Percentiles rank a stretch among this genome's conserved stretches.
phyloP scores from a whole-genome alignment of 1,284 basidiomycete species.

The Baeospora myosura region DNA sequence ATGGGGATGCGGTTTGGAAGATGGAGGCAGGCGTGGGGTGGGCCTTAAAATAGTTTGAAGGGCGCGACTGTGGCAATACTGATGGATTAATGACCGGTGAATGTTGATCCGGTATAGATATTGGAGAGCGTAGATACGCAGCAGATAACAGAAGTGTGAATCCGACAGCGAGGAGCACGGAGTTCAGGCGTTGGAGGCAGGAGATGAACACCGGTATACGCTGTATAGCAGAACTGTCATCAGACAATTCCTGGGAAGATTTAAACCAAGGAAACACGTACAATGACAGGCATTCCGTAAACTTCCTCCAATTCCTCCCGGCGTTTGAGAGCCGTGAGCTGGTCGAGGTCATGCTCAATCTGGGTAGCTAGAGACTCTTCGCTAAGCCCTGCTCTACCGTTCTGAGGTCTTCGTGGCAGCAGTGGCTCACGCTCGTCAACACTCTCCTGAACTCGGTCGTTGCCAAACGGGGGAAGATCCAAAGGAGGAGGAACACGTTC shows the following conservation, averaged over 20 bases:
- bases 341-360: slow-evolving; percentile 57
- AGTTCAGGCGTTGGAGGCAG: slow-evolving; percentile 65
- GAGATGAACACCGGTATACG: slow-evolving; percentile 69
- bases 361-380: slow-evolving; percentile 27
- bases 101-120: slow-evolving; percentile 16
- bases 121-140: slow-evolving; percentile 39
- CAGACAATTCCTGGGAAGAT: slow-evolving; percentile 1
- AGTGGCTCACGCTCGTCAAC: slow-evolving; percentile 10
- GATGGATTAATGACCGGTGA: no score
- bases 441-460: no score
- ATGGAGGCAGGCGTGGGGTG: no score
- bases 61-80: no score
- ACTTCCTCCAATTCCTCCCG: slow-evolving; percentile 69
- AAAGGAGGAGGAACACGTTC: not conserved
- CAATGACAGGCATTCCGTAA: slow-evolving; percentile 67
- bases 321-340: slow-evolving; percentile 50
- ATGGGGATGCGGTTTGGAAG: not conserved
- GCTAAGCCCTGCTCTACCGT: not conserved
- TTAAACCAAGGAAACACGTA: slow-evolving; percentile 29
- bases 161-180: slow-evolving; percentile 60
- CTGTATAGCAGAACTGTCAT: slow-evolving; percentile 28
- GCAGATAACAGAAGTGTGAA: slow-evolving; percentile 56
- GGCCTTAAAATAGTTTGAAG: no score
- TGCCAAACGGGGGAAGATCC: not conserved
- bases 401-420: slow-evolving; percentile 1